Evolutionary conservation across 2,329 filamentous ascomycete species (phyloP).

Genomic region (Monosporascus ibericus): DNA sequence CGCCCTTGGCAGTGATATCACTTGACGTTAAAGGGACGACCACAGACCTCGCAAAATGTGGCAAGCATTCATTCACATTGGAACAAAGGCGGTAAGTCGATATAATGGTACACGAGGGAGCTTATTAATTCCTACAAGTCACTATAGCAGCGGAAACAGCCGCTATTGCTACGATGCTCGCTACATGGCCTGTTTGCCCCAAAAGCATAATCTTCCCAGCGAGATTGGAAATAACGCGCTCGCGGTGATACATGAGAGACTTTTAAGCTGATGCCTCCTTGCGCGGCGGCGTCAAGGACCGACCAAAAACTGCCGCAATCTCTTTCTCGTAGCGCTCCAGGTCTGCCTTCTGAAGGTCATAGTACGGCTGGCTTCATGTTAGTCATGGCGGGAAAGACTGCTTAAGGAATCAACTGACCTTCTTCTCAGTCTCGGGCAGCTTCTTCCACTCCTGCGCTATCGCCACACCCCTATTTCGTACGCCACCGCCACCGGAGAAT

Average conservation of each 20-base stretch:
- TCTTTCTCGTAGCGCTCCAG: constrained; percentile 26
- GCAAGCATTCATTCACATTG: too few relatives aligned
- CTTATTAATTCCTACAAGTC: too few relatives aligned
- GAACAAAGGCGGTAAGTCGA: too few relatives aligned
- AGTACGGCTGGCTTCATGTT: constrained; percentile 26
- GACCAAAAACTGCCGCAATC: constrained; percentile 14
- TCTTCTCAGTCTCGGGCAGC: constrained; percentile 35
- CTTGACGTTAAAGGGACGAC: too few relatives aligned
- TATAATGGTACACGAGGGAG: too few relatives aligned
- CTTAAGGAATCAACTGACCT: constrained; percentile 24
- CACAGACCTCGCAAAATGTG: too few relatives aligned
- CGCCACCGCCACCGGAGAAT: not conserved
- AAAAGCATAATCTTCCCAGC: too few relatives aligned
- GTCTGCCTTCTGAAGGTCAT: constrained; percentile 25
- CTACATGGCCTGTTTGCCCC: too few relatives aligned
- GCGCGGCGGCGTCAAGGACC: not conserved
- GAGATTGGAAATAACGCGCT: not conserved
- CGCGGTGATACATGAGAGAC: not conserved
- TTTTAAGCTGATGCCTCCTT: not conserved
- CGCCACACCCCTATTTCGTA: too few relatives aligned
- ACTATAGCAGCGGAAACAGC: too few relatives aligned
- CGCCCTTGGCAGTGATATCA: too few relatives aligned
- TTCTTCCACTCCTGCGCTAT: constrained; percentile 36
- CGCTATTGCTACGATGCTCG: too few relatives aligned
- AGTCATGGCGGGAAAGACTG: constrained; percentile 8